Base-by-base conservation (phyloP, 2,329 filamentous ascomycete genomes). In the Trichothecium sympodiale region DNA sequence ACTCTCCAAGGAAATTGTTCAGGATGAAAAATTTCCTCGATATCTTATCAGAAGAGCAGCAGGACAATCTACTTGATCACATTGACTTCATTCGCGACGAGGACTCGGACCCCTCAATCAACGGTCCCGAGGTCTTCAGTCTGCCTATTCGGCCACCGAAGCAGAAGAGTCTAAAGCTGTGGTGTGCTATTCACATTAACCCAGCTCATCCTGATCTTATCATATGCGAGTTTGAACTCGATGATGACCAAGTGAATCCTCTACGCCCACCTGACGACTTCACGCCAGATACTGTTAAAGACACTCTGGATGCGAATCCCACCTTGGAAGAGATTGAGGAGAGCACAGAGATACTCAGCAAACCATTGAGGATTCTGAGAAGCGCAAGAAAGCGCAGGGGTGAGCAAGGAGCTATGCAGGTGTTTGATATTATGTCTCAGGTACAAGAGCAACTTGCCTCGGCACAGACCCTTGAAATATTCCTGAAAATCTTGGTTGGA, bases 391-490 rank as follows among this genome's bases (percentile, higher is more conserved):
- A 83, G 49, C 68, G 80, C 34, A 75, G 77, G 45, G 83, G 83
- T 5, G 83, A 91, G 49, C 82, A 84, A 31, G 81, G 81, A 5
- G 83, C 83, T 0, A 91, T 91, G 78, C 82, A 93, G 47, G 83
- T 91, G 2, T 93, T 93, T 56, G 87, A 86, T 55, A 87, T 94
- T 43, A 83, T 94, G 74, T 85, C 83, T 1, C 87, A 94, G 52
- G 81, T 94, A 1, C 86, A 94, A 52, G 85, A 94, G 47, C 87
- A 94, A 53, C 64, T 94, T 10, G 74, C 83, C 4, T 72, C 76
- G 17, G 83, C 86, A 2, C 66, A 76, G 1, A 79, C 71, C 40
- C 61, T 94, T 1, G 77, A 86, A 1, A 66, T 56, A 1, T 85
- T 94, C 40, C 62, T 94, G 27, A 89, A 91, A 47, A 78, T 88